Percentiles rank a stretch among this genome's conserved stretches.
phyloP scores from a whole-genome alignment of 345 rosid species.

The Eucalyptus victrix region DNA sequence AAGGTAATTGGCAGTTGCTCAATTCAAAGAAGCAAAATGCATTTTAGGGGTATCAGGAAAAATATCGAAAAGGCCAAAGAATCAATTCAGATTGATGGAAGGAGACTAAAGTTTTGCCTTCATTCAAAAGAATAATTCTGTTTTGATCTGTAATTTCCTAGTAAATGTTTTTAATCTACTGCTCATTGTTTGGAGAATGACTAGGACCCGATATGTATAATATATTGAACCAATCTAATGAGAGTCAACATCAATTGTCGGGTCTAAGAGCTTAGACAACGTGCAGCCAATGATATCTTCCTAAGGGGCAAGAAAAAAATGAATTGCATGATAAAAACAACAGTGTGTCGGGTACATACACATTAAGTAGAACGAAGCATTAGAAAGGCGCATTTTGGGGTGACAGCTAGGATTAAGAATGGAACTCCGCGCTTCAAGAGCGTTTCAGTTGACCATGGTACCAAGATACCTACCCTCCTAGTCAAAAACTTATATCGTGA shows the following conservation, averaged over 20 bases:
- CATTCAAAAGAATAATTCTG: background rate
- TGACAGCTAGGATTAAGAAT: background rate
- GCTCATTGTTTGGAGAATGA: background rate
- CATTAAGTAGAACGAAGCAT: background rate
- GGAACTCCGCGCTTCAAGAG: background rate
- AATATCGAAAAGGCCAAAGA: background rate
- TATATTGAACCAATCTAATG: background rate
- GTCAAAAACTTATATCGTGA: background rate
- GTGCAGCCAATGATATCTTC: background rate
- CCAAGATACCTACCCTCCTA: background rate
- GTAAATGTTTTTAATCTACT: background rate
- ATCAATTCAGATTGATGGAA: background rate
- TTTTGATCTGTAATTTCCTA: background rate
- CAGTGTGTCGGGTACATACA: background rate
- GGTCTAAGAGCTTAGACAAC: background rate
- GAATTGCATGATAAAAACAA: background rate
- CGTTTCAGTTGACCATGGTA: background rate
- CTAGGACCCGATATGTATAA: background rate
- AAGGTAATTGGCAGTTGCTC: background rate
- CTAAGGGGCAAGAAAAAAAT: background rate
- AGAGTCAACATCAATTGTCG: background rate
- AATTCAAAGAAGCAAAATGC: background rate
- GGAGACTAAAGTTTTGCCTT: background rate
- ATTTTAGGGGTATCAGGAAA: background rate
- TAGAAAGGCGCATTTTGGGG: background rate